These are phyloP conservation scores for Solidago caesia DNA, from an alignment of 129 eudicot genomes.

Conservation along the genomic window DNA sequence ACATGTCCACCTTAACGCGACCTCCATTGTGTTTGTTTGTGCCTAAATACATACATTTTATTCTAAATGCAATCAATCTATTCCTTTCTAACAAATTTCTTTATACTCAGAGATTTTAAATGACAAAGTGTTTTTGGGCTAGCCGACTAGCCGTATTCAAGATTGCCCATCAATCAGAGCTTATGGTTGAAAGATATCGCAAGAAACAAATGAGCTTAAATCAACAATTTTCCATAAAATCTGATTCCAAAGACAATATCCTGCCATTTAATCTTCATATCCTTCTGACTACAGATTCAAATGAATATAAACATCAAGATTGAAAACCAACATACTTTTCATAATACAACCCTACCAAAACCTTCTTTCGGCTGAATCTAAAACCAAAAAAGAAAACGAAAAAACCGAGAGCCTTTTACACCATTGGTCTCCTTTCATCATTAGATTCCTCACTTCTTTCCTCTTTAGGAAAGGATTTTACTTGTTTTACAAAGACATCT, in stretches of 20 bases:
- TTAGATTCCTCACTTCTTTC: conserved; percentile 34
- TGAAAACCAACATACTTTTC: conserved; percentile 15
- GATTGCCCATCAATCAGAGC: too few species aligned
- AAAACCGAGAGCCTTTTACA: conserved; percentile 29
- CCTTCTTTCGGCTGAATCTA: conserved; percentile 10
- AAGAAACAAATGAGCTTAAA: too few species aligned
- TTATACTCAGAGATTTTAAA: too few species aligned
- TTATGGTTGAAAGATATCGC: too few species aligned
- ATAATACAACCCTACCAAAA: conserved; percentile 29
- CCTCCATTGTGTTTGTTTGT: too few species aligned
- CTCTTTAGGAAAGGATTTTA: conserved; percentile 34
- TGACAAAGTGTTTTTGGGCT: too few species aligned
- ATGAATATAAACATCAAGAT: conserved; percentile 4
- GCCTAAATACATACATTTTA: too few species aligned
- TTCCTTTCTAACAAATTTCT: too few species aligned
- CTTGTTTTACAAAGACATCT: conserved; percentile 30
- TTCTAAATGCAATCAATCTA: too few species aligned
- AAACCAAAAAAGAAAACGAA: background rate
- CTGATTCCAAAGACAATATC: background rate
- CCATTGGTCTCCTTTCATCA: conserved; percentile 47
- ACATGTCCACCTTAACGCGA: too few species aligned
- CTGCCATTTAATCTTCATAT: background rate
- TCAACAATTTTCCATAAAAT: background rate
- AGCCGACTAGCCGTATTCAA: too few species aligned
- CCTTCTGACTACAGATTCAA: conserved; percentile 9